Percentiles rank a stretch among this genome's conserved stretches.
Evolutionary conservation across 2,329 filamentous ascomycete species (phyloP).

Genomic region (Aspergillus caelatus): DNA sequence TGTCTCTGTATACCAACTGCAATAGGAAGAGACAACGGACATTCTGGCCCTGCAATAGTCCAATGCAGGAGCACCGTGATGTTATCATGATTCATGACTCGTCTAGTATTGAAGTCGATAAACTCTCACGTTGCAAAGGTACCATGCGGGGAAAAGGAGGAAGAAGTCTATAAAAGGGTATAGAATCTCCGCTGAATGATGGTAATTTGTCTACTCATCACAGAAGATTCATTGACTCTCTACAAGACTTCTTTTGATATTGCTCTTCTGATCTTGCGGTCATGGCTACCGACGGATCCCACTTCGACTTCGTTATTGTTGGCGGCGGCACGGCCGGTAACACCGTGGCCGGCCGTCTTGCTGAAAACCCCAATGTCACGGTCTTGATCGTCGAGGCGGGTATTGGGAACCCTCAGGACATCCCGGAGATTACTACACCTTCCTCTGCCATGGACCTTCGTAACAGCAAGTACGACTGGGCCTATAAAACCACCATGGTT

Average conservation of each 20-base stretch:
- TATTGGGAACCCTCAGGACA: slow-evolving; percentile 49
- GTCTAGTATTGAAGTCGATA: neutral
- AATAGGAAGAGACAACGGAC: no score
- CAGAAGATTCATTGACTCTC: neutral
- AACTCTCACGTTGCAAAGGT: neutral
- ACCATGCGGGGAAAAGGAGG: neutral
- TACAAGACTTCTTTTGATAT: neutral
- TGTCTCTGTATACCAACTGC: no score
- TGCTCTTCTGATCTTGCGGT: neutral
- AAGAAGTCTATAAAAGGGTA: neutral
- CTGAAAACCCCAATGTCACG: slow-evolving; percentile 52
- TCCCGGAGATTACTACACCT: slow-evolving; percentile 60
- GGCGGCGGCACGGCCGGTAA: slow-evolving; percentile 42
- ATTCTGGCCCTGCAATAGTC: neutral
- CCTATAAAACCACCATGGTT: slow-evolving; percentile 65
- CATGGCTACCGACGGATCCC: neutral
- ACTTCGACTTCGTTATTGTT: slow-evolving; percentile 35
- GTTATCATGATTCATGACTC: neutral
- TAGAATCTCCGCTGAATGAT: neutral
- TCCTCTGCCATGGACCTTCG: slow-evolving; percentile 59
- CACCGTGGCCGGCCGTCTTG: slow-evolving; percentile 55
- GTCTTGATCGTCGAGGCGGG: slow-evolving; percentile 42
- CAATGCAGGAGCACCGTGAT: neutral
- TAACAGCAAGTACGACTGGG: slow-evolving; percentile 62
- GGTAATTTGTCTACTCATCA: neutral